Evolutionary conservation across 306 rosid genomes (phyloP).

Genomic region (Lathyrus oleraceus): DNA sequence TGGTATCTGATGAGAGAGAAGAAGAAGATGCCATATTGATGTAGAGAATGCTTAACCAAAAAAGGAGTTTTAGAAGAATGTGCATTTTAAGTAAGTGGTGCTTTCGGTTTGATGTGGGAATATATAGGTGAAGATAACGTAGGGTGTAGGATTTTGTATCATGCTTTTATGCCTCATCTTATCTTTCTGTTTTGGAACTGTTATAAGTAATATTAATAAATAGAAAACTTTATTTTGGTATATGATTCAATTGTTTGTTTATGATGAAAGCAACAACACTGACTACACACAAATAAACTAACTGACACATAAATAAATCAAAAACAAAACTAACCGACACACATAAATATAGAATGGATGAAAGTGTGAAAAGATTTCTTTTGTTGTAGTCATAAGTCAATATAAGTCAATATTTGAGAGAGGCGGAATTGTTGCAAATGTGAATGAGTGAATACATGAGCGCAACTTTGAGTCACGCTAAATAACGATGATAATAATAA

Average conservation of each 20-base stretch:
- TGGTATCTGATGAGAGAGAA: background rate
- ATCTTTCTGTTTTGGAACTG: background rate
- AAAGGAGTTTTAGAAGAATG: background rate
- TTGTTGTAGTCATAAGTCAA: too few species aligned
- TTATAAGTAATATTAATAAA: background rate
- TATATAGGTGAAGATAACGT: background rate
- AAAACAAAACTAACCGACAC: background rate
- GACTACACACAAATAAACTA: background rate
- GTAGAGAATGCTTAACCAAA: background rate
- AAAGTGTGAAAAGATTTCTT: too few species aligned
- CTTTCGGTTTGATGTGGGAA: background rate
- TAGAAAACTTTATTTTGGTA: background rate
- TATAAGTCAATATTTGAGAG: too few species aligned
- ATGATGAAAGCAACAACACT: background rate
- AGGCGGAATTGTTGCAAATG: too few species aligned
- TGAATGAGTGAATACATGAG: too few species aligned
- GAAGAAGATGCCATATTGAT: constrained; percentile 11
- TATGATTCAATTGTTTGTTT: background rate
- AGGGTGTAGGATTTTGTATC: background rate
- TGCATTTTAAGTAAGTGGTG: background rate
- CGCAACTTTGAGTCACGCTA: too few species aligned
- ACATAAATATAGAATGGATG: too few species aligned
- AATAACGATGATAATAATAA: too few species aligned
- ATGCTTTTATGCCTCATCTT: background rate
- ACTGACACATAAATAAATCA: background rate